Conservation (phyloP, 176 grass and related monocot species). For the Stipa capillata region DNA sequence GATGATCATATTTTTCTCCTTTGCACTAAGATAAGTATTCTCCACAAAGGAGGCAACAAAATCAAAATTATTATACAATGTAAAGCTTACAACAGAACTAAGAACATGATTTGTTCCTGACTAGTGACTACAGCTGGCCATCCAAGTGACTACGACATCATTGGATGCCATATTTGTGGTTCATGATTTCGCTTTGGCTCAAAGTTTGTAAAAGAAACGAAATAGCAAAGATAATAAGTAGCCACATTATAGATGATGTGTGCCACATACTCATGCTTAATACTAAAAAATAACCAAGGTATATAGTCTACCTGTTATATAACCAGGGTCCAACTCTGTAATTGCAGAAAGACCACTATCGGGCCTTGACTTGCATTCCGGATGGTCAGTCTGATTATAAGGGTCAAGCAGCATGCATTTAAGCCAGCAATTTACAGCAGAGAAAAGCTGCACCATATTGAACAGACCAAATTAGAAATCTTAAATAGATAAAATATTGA, state of each 20-base stretch:
- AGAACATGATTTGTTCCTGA: not conserved
- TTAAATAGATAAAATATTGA: not conserved
- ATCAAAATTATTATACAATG: not conserved
- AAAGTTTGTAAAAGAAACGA: not conserved
- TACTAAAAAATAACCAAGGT: not conserved
- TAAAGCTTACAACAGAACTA: not conserved
- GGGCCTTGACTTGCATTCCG: conserved; percentile 92
- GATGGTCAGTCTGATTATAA: conserved; percentile 84
- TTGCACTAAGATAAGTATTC: not conserved
- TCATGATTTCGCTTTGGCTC: not conserved
- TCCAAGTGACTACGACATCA: not conserved
- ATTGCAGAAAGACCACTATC: conserved; percentile 95
- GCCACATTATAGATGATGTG: not conserved
- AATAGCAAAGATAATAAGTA: not conserved
- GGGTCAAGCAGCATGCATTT: conserved; percentile 97
- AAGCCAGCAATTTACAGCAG: conserved; percentile 93
- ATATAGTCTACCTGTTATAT: conserved; percentile 78
- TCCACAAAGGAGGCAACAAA: not conserved
- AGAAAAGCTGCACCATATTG: conserved; percentile 60
- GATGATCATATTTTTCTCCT: not conserved
- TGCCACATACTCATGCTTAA: not conserved
- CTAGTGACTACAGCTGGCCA: not conserved
- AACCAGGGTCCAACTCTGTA: conserved; percentile 92
- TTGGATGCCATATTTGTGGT: not conserved
- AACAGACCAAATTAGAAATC: conserved; percentile 11